phyloP scores from a whole-genome alignment of 2,329 filamentous ascomycete genomes.

The Hymenoscyphus linearis region DNA sequence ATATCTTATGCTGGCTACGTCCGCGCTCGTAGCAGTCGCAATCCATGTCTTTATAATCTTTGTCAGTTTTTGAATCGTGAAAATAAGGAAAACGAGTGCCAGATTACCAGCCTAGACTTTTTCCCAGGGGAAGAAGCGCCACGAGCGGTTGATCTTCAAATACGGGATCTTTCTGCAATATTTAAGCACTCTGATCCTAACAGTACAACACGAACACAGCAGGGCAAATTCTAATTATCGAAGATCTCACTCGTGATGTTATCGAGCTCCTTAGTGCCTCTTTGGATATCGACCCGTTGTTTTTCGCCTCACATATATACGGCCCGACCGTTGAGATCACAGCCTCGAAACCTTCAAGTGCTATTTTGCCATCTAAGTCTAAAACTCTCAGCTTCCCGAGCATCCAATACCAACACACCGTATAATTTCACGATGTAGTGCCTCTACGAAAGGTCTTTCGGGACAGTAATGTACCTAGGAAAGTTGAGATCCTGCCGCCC shows the following conservation, averaged over 20 bases:
- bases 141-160: neutral
- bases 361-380: neutral
- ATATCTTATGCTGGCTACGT: neutral
- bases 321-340: neutral
- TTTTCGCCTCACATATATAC: slow-evolving; percentile 7
- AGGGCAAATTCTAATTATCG: slow-evolving; percentile 9
- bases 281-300: slow-evolving; percentile 9
- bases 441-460: slow-evolving; percentile 2
- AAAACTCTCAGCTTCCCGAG: slow-evolving; percentile 2
- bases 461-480: slow-evolving; percentile 6
- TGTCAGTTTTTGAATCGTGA: neutral
- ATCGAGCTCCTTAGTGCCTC: slow-evolving; percentile 7
- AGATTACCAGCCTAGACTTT: neutral
- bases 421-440: neutral
- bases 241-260: slow-evolving; percentile 6
- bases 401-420: slow-evolving; percentile 4
- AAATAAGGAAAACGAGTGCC: neutral
- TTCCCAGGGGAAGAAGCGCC: neutral
- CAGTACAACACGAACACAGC: neutral
- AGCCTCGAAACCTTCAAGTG: slow-evolving; percentile 4
- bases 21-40: neutral
- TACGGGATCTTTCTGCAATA: neutral
- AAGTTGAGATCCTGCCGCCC: slow-evolving; percentile 1
- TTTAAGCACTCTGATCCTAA: too few relatives aligned
- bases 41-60: neutral